Base-by-base conservation (phyloP, 2,329 filamentous ascomycete species). In the Cercospora sp. region DNA sequence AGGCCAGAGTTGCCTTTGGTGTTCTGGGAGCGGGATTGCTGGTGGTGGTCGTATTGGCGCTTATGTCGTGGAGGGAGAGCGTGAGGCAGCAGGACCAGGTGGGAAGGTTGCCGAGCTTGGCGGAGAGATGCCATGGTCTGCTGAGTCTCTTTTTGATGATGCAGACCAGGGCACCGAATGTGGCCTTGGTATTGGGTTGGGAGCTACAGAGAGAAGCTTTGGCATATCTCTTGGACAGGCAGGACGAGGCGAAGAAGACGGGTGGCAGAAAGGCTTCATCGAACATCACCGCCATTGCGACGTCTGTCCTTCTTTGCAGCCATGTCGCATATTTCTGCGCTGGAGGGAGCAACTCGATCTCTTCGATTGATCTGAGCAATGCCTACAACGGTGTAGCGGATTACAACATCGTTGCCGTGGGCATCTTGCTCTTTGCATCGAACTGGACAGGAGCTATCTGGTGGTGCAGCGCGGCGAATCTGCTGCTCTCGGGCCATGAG, bases 391-490 rank as follows among this genome's bases (percentile, higher is more conserved):
- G 95, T 70, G 85, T 99, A 42, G 87, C 86, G 60, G 87, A 85
- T 65, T 99, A 96, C 83, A 94, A 91, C 76, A 84, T 95, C 70
- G 70, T 88, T n/a, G 85, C 89, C 16, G 95, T 99, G 16, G 95
- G 93, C 0, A 70, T 92, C 3, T 83, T 99, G 62, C 93, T 94
- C 2, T 97, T 97, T 75, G 78, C 93, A 6, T 88, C 91, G 73
- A 99, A 99, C 78, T 99, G 94, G 94, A 89, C 92, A 0, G 95
- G 91, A 0, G 89, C 94, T 0, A 87, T 98, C 10, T 98, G 92
- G 87, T 99, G 94, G 92, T 89, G 88, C 16, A 87, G 88, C 0
- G 88, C 85, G 3, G 80, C 89, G 20, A 78, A 92, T 8, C 80
- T 73, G 5, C 66, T 73, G 4, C 67, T 75, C 91, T 42, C 18